Evolutionary conservation across 2,329 filamentous ascomycete genomes (phyloP).

Genomic region (Fusarium piperis): DNA sequence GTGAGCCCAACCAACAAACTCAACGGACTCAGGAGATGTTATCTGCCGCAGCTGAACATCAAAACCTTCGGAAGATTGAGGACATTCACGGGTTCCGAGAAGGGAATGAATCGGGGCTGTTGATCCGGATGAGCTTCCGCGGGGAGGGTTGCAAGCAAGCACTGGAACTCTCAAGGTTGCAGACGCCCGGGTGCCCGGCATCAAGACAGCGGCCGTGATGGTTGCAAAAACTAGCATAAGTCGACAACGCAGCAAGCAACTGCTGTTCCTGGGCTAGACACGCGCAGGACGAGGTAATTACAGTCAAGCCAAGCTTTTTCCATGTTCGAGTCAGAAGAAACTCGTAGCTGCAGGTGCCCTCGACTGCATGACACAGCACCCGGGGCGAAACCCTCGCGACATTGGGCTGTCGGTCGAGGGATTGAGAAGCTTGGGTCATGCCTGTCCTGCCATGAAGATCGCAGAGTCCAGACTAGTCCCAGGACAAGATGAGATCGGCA

Average conservation of each 20-base stretch:
- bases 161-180: conserved; percentile 2
- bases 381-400: conserved; percentile 24
- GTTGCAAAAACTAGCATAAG: conserved; percentile 9
- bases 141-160: background rate
- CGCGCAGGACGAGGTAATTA: conserved; percentile 6
- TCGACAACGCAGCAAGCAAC: conserved; percentile 11
- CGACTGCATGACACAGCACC: conserved; percentile 24
- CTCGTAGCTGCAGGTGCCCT: conserved; percentile 3
- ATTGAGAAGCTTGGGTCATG: conserved; percentile 8
- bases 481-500: conserved; percentile 20
- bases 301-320: conserved; percentile 14
- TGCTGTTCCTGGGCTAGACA: conserved; percentile 2
- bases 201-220: background rate
- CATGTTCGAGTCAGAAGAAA: conserved; percentile 24
- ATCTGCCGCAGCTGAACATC: background rate
- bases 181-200: background rate
- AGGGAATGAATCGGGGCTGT: background rate
- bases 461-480: conserved; percentile 26
- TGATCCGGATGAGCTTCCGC: conserved; percentile 12
- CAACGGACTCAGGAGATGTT: background rate
- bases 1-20: background rate
- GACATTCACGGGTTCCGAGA: background rate
- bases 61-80: background rate
- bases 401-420: conserved; percentile 8
- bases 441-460: conserved; percentile 25